Conservation (phyloP, 176 grass and related monocot species). For the Canna indica region DNA sequence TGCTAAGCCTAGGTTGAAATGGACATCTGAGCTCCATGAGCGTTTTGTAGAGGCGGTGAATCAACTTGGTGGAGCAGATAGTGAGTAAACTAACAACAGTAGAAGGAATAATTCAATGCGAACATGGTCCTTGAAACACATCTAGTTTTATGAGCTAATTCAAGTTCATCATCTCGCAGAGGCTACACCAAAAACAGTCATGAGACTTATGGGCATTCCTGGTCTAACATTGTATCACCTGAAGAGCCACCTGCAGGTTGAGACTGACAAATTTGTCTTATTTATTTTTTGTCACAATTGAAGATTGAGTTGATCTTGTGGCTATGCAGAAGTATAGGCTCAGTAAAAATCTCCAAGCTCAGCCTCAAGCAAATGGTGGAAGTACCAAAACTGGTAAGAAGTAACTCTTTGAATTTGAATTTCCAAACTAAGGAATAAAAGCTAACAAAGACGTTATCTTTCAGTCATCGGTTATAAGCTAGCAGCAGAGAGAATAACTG, state of each 20-base stretch:
- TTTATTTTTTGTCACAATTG: not conserved
- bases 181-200: constrained; percentile 88
- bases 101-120: not conserved
- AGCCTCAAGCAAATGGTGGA: constrained; percentile 39
- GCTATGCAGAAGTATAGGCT: constrained; percentile 75
- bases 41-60: constrained; percentile 65
- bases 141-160: not conserved
- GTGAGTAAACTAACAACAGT: constrained; percentile 33
- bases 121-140: not conserved
- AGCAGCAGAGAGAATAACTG: constrained; percentile 26
- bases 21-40: constrained; percentile 81
- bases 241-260: constrained; percentile 92
- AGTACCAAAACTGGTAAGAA: constrained; percentile 44
- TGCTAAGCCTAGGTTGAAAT: constrained; percentile 80
- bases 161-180: constrained; percentile 30
- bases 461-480: constrained; percentile 30
- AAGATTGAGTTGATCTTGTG: not conserved
- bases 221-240: constrained; percentile 90
- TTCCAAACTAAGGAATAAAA: not conserved
- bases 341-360: constrained; percentile 69
- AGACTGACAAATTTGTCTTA: constrained; percentile 4
- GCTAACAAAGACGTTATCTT: not conserved
- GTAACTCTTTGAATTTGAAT: constrained; percentile 11
- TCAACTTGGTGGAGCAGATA: constrained; percentile 84
- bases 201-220: constrained; percentile 84